These are phyloP conservation scores for Kwoniella sp. DNA, from an alignment of 768 basidiomycete species.

Conservation along the genomic window DNA sequence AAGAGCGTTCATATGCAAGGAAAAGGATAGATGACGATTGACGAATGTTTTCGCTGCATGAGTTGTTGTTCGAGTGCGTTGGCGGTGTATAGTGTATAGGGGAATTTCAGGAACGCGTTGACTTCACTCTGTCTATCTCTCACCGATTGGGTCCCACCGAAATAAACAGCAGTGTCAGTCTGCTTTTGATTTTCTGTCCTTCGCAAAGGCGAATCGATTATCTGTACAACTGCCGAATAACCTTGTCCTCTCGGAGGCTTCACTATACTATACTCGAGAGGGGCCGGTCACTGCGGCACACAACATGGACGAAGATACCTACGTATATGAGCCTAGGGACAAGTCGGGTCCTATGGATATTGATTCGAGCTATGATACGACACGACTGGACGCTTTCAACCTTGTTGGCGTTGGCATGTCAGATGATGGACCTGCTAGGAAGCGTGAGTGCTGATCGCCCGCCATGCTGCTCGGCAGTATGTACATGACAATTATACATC, in stretches of 20 bases:
- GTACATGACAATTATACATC: no score
- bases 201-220: no score
- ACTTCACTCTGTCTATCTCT: no score
- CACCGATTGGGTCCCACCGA: neutral
- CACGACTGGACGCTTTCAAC: slow-evolving; percentile 25
- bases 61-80: neutral
- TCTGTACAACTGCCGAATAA: no score
- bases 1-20: no score
- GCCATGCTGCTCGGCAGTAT: neutral
- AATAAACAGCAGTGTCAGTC: no score
- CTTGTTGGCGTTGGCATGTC: slow-evolving; percentile 11
- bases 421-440: slow-evolving; percentile 44
- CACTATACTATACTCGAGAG: no score
- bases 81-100: neutral
- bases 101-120: slow-evolving; percentile 19
- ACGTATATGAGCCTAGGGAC: slow-evolving; percentile 30
- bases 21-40: neutral
- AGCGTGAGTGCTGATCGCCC: slow-evolving; percentile 42
- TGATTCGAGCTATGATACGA: slow-evolving; percentile 30
- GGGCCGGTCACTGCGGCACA: no score
- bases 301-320: slow-evolving; percentile 19
- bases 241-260: no score
- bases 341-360: slow-evolving; percentile 47
- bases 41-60: neutral
- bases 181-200: slow-evolving; percentile 10